Percentiles rank a stretch among this genome's conserved stretches.
Evolutionary conservation across 208 protist species (phyloP).

Genomic region (Acanthamoeba healyi): DNA sequence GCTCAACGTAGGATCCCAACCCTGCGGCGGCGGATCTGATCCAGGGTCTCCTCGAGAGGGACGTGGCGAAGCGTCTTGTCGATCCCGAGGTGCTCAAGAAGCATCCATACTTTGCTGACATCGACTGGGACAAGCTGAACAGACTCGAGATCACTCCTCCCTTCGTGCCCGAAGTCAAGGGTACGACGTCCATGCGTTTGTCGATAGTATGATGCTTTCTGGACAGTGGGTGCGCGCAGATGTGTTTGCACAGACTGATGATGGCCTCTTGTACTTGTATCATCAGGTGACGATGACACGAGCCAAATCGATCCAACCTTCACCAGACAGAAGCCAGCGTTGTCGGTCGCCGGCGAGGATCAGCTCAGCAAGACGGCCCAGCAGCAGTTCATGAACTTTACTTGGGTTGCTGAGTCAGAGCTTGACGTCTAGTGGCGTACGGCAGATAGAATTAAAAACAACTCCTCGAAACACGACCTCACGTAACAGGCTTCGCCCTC

Average conservation of each 20-base stretch:
- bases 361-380: neutral
- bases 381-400: slow-evolving; percentile 17
- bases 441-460: no score
- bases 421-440: no score
- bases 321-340: neutral
- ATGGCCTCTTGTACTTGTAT: no score
- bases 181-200: neutral
- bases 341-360: neutral
- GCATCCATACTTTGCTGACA: slow-evolving; percentile 83
- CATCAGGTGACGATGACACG: neutral
- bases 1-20: neutral
- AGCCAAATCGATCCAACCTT: slow-evolving; percentile 47
- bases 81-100: neutral
- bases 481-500: no score
- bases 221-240: no score
- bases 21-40: neutral
- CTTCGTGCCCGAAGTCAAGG: neutral
- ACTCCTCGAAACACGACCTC: no score
- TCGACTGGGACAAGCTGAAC: slow-evolving; percentile 85
- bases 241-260: no score
- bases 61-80: slow-evolving; percentile 76
- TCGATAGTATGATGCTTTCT: no score
- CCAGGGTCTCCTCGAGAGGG: slow-evolving; percentile 75
- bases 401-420: neutral
- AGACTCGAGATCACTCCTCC: slow-evolving; percentile 31